phyloP scores from a whole-genome alignment of 805 yeast species.

The Nakazawaea siamensis region DNA sequence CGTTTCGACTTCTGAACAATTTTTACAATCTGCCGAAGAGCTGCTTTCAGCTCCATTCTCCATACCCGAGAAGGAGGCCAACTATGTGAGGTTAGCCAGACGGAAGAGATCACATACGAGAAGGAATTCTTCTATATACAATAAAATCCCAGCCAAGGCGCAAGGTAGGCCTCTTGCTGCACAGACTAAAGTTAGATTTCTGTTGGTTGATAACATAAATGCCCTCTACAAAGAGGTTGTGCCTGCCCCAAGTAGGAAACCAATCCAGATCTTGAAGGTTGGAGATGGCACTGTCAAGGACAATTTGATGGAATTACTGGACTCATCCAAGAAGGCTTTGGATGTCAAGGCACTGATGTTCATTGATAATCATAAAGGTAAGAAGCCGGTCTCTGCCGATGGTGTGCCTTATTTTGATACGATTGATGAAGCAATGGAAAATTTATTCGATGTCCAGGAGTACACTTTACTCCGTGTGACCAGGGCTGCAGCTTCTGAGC shows the following conservation, averaged over 20 bases:
- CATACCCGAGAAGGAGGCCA: no score
- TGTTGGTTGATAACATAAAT: slow-evolving; percentile 35
- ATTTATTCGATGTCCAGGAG: slow-evolving; percentile 30
- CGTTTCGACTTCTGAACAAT: no score
- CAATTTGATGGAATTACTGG: not conserved
- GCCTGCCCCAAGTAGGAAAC: slow-evolving; percentile 19
- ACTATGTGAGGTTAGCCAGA: slow-evolving; percentile 19
- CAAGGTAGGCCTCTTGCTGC: slow-evolving; percentile 40
- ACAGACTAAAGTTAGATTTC: slow-evolving; percentile 39
- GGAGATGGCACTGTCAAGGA: slow-evolving; percentile 9
- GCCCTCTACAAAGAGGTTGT: slow-evolving; percentile 35
- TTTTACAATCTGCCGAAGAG: no score
- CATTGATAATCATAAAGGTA: not conserved
- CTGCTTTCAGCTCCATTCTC: not conserved
- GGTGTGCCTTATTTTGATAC: slow-evolving; percentile 24
- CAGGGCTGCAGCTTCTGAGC: slow-evolving; percentile 43
- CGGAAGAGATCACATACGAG: slow-evolving; percentile 15
- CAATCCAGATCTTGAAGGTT: slow-evolving; percentile 16
- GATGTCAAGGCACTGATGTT: slow-evolving; percentile 4
- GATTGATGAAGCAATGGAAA: slow-evolving; percentile 36
- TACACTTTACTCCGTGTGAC: slow-evolving; percentile 44
- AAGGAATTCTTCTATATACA: slow-evolving; percentile 12
- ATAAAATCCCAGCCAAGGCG: slow-evolving; percentile 15
- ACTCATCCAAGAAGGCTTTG: not conserved
- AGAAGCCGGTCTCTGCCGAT: not conserved